phyloP scores from a whole-genome alignment of 1,284 basidiomycete genomes.

The Melampsora larici-populina region DNA sequence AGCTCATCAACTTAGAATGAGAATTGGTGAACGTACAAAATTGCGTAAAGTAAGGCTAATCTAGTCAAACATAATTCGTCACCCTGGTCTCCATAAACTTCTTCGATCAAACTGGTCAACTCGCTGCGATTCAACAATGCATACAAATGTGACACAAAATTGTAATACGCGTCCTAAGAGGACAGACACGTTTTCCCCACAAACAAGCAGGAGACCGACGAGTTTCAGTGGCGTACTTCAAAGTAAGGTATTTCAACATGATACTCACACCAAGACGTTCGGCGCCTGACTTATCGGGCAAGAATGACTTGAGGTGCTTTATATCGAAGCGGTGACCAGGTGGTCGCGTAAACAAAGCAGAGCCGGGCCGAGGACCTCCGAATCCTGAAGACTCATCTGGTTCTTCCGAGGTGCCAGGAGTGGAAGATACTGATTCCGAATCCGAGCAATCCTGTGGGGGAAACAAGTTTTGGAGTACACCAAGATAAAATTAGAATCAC shows the following conservation, averaged over 20 bases:
- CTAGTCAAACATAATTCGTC: slow-evolving; percentile 32
- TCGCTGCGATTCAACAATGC: slow-evolving; percentile 19
- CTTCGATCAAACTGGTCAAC: slow-evolving; percentile 22
- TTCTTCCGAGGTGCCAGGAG: slow-evolving; percentile 34
- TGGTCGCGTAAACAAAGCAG: neutral
- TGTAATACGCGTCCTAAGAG: slow-evolving; percentile 14
- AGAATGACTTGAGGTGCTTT: slow-evolving; percentile 17
- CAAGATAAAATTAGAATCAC: neutral
- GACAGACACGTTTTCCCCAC: neutral
- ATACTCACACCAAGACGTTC: slow-evolving; percentile 33
- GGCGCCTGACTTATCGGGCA: slow-evolving; percentile 27
- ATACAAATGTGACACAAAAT: slow-evolving; percentile 36
- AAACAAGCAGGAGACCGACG: neutral
- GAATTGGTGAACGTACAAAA: slow-evolving; percentile 18
- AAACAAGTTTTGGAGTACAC: no score
- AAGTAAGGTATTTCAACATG: neutral
- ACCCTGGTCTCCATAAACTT: slow-evolving; percentile 30
- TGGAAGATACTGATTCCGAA: slow-evolving; percentile 33
- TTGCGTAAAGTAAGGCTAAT: slow-evolving; percentile 31
- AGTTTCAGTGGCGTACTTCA: neutral
- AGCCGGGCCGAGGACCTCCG: neutral
- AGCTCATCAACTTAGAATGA: neutral
- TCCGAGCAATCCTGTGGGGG: slow-evolving; percentile 34
- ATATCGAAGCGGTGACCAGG: slow-evolving; percentile 9
- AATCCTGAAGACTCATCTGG: slow-evolving; percentile 17